A percentile compares a stretch with the other conserved stretches of the same genome.
These are phyloP conservation scores for Tetradesmus lagerheimii DNA, from an alignment of 139 green algal species.

Conservation along the genomic window DNA sequence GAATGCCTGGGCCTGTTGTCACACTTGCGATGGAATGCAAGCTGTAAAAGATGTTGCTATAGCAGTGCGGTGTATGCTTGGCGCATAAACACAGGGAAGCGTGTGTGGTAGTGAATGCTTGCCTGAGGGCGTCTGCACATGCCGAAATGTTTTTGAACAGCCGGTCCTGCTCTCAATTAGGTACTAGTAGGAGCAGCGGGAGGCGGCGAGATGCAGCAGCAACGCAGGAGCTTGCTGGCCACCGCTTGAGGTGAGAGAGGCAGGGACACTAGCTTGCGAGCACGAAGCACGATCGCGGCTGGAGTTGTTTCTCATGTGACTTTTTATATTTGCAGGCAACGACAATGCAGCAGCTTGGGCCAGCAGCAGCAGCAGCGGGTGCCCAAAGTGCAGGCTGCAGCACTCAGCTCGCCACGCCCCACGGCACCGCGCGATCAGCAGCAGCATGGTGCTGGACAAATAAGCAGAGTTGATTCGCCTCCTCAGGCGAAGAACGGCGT, in stretches of 20 bases:
- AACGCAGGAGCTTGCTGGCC: background rate
- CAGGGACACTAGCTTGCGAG: background rate
- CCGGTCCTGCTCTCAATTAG: background rate
- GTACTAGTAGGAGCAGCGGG: background rate
- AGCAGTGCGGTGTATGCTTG: background rate
- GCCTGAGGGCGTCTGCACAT: background rate
- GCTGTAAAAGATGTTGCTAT: background rate
- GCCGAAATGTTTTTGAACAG: slow-evolving; percentile 9
- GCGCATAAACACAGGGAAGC: background rate
- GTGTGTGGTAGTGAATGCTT: background rate
- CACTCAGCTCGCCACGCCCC: background rate
- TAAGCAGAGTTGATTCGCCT: slow-evolving; percentile 1
- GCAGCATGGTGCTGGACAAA: background rate
- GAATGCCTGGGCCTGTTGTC: background rate
- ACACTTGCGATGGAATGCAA: background rate
- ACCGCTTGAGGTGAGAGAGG: background rate
- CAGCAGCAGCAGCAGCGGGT: slow-evolving; percentile 27
- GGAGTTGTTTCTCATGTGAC: background rate
- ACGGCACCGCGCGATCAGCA: background rate
- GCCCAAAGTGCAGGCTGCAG: background rate
- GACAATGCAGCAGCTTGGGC: slow-evolving; percentile 8
- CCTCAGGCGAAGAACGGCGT: slow-evolving; percentile 87
- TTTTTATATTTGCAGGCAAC: background rate
- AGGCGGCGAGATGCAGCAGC: slow-evolving; percentile 1
- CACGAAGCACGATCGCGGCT: background rate